Conservation (phyloP, 73 alveolate species). For the Paramecium primaurelia region DNA sequence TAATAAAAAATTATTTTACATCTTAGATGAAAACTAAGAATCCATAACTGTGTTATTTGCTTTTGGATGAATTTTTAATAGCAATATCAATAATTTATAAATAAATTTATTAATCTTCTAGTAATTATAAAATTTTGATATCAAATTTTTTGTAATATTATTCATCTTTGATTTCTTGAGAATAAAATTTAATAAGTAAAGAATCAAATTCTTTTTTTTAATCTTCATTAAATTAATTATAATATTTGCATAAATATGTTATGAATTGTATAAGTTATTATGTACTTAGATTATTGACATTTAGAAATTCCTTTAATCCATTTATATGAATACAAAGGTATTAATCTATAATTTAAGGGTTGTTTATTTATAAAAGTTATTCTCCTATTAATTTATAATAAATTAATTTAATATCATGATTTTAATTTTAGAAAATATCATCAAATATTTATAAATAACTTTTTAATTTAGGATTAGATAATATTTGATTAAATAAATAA, state of each 20-base stretch:
- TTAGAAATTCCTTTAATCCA: background rate
- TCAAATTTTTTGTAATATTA: background rate
- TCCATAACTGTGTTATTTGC: background rate
- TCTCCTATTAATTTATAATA: background rate
- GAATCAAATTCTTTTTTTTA: background rate
- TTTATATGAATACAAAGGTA: background rate
- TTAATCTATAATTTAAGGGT: background rate
- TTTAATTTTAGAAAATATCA: background rate
- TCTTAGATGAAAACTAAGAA: background rate
- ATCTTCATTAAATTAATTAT: background rate
- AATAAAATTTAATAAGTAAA: background rate
- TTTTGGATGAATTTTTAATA: background rate
- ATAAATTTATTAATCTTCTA: background rate
- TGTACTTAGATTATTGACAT: background rate
- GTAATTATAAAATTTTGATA: background rate
- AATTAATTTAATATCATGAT: background rate
- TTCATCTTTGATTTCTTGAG: background rate
- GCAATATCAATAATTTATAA: background rate
- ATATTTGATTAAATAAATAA: background rate
- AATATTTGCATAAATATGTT: background rate
- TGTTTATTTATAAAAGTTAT: background rate
- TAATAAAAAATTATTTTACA: background rate
- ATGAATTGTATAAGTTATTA: background rate
- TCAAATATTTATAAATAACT: background rate
- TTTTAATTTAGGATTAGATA: background rate